phyloP scores from a whole-genome alignment of 2,329 filamentous ascomycete genomes.

The Trichophyton simii region DNA sequence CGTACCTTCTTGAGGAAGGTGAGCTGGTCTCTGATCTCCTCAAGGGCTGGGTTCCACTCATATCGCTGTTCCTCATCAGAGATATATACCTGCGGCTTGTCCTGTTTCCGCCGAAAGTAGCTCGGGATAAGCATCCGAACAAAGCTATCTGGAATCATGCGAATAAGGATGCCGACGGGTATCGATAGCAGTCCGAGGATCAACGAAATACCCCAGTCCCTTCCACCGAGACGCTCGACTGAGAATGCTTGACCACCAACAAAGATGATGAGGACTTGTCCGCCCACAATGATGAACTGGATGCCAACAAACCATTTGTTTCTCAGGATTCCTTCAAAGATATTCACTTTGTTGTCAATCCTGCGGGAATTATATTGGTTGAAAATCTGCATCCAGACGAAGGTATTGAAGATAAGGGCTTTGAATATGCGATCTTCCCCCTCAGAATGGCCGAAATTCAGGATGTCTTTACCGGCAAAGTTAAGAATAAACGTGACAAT shows the following conservation, averaged over 20 bases:
- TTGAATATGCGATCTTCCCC: conserved; percentile 45
- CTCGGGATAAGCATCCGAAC: conserved; percentile 33
- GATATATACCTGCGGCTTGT: conserved; percentile 30
- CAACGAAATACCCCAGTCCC: conserved; percentile 58
- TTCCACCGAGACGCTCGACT: conserved; percentile 46
- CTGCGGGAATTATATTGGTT: conserved; percentile 25
- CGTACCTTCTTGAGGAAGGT: conserved; percentile 52
- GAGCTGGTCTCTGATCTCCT: conserved; percentile 52
- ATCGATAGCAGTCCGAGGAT: conserved; percentile 55
- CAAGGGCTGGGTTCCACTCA: conserved; percentile 49
- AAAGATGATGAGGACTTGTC: conserved; percentile 60
- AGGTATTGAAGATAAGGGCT: conserved; percentile 91
- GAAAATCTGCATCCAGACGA: conserved; percentile 99
- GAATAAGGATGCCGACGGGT: conserved; percentile 50
- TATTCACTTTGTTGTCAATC: conserved; percentile 34
- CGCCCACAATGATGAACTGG: conserved; percentile 52
- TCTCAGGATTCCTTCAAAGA: conserved; percentile 31
- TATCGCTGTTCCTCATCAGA: conserved; percentile 36
- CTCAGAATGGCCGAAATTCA: conserved; percentile 38
- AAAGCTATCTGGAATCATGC: conserved; percentile 48
- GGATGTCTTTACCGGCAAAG: conserved; percentile 54
- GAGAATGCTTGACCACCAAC: conserved; percentile 57
- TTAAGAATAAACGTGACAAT: conserved; percentile 69
- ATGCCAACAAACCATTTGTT: conserved; percentile 46
- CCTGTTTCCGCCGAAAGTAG: conserved; percentile 26